These are phyloP conservation scores for Candida piceae DNA, from an alignment of 805 yeast species.

Conservation along the genomic window DNA sequence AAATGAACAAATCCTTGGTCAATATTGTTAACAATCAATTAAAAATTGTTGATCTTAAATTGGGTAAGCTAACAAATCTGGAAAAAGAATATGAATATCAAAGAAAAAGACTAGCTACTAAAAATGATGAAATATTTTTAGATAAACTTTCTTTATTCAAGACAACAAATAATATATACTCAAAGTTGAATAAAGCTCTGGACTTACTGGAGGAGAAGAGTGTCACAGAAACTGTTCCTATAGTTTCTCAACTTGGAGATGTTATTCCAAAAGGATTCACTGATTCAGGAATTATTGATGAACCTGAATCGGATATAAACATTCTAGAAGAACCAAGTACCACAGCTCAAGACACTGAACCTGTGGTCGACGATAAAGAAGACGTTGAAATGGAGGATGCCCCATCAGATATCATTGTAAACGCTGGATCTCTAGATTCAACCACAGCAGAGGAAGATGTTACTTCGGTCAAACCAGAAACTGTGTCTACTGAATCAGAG, in stretches of 20 bases:
- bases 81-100: conserved; percentile 66
- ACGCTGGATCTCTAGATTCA: neutral
- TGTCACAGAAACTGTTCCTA: neutral
- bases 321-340: too few relatives aligned
- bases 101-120: conserved; percentile 51
- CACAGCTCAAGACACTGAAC: conserved; percentile 1
- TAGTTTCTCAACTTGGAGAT: too few relatives aligned
- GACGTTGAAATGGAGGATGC: conserved; percentile 11
- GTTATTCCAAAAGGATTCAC: too few relatives aligned
- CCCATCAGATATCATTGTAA: conserved; percentile 1
- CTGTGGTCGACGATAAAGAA: conserved; percentile 17
- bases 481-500: neutral
- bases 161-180: conserved; percentile 45
- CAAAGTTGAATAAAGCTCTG: conserved; percentile 39
- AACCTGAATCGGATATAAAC: neutral
- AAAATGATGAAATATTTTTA: conserved; percentile 61
- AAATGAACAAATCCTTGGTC: conserved; percentile 55
- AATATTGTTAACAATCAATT: conserved; percentile 58
- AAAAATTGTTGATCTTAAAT: conserved; percentile 59
- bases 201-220: conserved; percentile 19
- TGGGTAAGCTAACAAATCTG: conserved; percentile 51
- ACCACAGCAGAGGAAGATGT: too few relatives aligned
- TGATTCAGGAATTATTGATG: neutral
- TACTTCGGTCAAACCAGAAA: too few relatives aligned
- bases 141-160: conserved; percentile 65